Conservation (phyloP, 2,329 filamentous ascomycete species). For the Claviceps africana region DNA sequence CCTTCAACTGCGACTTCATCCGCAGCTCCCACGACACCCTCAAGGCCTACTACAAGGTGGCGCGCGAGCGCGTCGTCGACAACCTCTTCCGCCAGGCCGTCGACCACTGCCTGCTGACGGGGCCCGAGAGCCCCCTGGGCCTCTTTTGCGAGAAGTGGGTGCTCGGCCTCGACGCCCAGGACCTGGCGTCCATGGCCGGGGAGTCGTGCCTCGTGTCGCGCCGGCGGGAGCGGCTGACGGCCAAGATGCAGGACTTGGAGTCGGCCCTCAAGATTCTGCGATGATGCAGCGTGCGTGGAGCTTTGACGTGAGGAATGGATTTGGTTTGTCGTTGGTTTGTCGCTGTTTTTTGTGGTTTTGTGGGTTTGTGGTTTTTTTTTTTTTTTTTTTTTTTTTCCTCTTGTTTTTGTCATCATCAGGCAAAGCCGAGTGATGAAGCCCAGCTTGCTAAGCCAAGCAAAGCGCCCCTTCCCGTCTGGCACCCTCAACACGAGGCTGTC, state of each 20-base stretch:
- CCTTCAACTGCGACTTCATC: background rate
- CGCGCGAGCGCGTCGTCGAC: conserved; percentile 48
- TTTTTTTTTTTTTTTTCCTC: too few relatives aligned
- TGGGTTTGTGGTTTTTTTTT: too few relatives aligned
- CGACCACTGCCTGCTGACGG: conserved; percentile 2
- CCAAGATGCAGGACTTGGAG: conserved; percentile 3
- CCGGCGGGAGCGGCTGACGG: conserved; percentile 1
- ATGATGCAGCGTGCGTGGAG: too few relatives aligned
- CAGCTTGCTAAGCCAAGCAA: too few relatives aligned
- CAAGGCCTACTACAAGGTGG: conserved; percentile 46
- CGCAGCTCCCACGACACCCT: conserved; percentile 34
- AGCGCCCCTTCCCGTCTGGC: too few relatives aligned
- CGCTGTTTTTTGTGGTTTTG: too few relatives aligned
- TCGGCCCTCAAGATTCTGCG: conserved; percentile 3
- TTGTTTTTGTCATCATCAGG: too few relatives aligned
- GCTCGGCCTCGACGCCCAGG: background rate
- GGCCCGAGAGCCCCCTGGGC: conserved; percentile 1
- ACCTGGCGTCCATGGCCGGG: background rate
- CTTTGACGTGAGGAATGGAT: too few relatives aligned
- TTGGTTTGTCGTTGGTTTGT: too few relatives aligned
- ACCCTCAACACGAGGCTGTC: too few relatives aligned
- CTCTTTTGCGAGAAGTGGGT: conserved; percentile 4
- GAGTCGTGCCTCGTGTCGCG: background rate
- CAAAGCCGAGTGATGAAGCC: too few relatives aligned
- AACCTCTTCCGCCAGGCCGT: conserved; percentile 41